phyloP scores from a whole-genome alignment of 2,329 filamentous ascomycete species.

The Hymenoscyphus repandus region DNA sequence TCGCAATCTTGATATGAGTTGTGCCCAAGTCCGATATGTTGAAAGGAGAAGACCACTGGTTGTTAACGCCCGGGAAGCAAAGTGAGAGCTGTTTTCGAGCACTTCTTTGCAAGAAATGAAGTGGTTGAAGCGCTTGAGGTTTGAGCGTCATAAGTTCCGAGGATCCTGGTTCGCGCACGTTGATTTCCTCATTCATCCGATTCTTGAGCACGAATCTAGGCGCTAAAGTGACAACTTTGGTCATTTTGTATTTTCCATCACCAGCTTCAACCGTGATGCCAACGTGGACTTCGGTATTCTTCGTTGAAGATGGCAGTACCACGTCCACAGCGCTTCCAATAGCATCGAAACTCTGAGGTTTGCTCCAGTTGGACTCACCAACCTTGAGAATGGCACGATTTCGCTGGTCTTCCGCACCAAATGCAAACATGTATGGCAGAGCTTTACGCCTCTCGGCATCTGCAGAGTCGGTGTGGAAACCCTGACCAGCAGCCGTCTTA shows the following conservation, averaged over 20 bases:
- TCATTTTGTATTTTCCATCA: constrained; percentile 96
- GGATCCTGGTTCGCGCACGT: constrained; percentile 87
- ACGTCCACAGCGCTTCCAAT: constrained; percentile 92
- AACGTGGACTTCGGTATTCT: constrained; percentile 78
- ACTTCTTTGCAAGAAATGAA: constrained; percentile 84
- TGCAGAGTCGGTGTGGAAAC: constrained; percentile 46
- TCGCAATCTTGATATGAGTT: constrained; percentile 88
- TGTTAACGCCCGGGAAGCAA: constrained; percentile 90
- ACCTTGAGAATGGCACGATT: constrained; percentile 87
- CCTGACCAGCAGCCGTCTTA: constrained; percentile 77
- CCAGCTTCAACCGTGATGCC: constrained; percentile 86
- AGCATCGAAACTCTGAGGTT: constrained; percentile 94
- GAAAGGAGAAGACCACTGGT: constrained; percentile 96
- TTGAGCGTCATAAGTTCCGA: constrained; percentile 77
- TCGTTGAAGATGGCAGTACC: constrained; percentile 65
- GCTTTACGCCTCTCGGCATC: constrained; percentile 62
- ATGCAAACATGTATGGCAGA: constrained; percentile 94
- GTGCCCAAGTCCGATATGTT: constrained; percentile 94
- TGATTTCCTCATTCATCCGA: constrained; percentile 80
- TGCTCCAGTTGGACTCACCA: constrained; percentile 91
- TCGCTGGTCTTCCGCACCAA: constrained; percentile 77
- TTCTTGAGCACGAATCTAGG: constrained; percentile 94
- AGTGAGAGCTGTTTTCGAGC: constrained; percentile 84
- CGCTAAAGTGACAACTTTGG: constrained; percentile 88
- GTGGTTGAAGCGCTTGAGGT: constrained; percentile 72